Evolutionary conservation across 2,329 filamentous ascomycete genomes (phyloP), one percentile per base, ranked within the genome.

Genomic region (Dothiorella sarmentorum): DNA sequence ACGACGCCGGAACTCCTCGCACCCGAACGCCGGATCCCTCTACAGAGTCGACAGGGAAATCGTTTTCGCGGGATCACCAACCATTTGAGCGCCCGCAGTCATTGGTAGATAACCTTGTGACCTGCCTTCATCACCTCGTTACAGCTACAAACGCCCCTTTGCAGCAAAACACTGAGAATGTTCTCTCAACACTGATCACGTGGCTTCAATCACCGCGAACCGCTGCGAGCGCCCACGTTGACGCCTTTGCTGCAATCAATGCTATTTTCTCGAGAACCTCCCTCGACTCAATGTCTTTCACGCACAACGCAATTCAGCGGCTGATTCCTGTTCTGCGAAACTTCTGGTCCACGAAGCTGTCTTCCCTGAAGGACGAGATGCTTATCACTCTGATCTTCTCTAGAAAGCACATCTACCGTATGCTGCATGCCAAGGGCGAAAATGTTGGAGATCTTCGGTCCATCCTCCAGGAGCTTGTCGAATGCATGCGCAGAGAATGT

Each of bases 401-500:
- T 29, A 73, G 74, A 60, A 68, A 73, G 17, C 77, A 77, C 56
- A 65, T 80, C 17, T 61, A 66, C 7, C 68, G 66, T 33, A 63
- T 72, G 2, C 64, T 76, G 27, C 63, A 67, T 6, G 58, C 62
- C 20, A 61, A 65, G 64, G 72, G 69, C 61, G 64, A 68, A 58
- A 65, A 69, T 45, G 10, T 13, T 44, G 56, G 64, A 13, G 51
- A 55, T 24, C 79, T 58, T 70, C 73, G 26, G 76, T 67, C 43
- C 71, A 80, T 63, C 57, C 63, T 96, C 5, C 83, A 87, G 62
- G 82, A 82, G n/a, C 72, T 97, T 2, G 69, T 86, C 31, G 86
- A 91, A 43, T 78, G 82, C 3, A 74, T 99, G n/a, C 88, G 87
- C 76, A 76, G 76, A 7, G 93, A 97, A 66, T 97, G 97, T 71